Percentiles rank a stretch among this genome's conserved stretches.
phyloP scores from a whole-genome alignment of 768 basidiomycete genomes.

The Erythrobasidium yunnanense region DNA sequence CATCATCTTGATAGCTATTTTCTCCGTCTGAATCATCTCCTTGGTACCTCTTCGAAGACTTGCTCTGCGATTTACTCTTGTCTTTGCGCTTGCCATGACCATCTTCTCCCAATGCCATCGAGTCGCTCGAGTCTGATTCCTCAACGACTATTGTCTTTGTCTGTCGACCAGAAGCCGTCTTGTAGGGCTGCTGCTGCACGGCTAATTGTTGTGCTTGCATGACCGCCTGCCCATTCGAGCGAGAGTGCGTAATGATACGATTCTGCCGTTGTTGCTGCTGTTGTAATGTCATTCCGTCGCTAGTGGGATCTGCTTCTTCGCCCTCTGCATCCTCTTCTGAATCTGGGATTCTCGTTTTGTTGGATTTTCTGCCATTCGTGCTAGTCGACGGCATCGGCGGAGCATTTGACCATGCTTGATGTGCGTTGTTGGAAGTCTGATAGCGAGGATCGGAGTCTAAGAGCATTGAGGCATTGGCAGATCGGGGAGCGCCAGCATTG shows the following conservation, averaged over 20 bases:
- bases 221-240: too few relatives aligned
- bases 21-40: constrained; percentile 7
- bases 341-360: not conserved
- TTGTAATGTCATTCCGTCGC: not conserved
- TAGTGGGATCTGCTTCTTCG: not conserved
- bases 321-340: constrained; percentile 7
- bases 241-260: too few relatives aligned
- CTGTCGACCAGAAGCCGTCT: constrained; percentile 4
- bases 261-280: not conserved
- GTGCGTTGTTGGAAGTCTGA: not conserved
- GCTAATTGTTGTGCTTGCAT: too few relatives aligned
- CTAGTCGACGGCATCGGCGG: not conserved
- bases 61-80: not conserved
- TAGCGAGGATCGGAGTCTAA: not conserved
- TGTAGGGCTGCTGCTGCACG: not conserved
- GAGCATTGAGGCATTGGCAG: not conserved
- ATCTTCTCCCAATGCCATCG: not conserved
- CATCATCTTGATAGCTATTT: constrained; percentile 3
- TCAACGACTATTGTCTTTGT: not conserved
- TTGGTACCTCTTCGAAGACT: not conserved
- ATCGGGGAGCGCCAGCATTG: not conserved
- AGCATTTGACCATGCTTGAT: not conserved
- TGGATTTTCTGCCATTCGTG: not conserved
- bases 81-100: not conserved
- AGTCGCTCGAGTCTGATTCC: not conserved